Conservation (phyloP, 75 land plant genomes). For the Selaginella moellendorffii region DNA sequence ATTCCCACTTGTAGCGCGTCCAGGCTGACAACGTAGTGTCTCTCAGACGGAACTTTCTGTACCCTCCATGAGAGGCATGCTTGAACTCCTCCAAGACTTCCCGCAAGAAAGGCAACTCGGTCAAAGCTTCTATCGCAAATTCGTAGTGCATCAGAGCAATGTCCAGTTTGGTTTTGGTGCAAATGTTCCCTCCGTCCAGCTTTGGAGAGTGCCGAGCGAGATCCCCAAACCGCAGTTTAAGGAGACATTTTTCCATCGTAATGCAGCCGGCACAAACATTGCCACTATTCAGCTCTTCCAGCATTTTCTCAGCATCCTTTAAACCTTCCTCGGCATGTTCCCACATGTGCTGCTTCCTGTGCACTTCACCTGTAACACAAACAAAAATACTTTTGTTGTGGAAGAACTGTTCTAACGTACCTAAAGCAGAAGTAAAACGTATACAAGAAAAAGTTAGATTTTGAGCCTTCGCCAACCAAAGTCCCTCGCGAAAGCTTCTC, state of each 20-base stretch:
- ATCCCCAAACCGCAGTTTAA: slow-evolving; percentile 52
- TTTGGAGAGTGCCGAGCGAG: slow-evolving; percentile 20
- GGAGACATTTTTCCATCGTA: slow-evolving; percentile 23
- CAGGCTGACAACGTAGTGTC: background rate
- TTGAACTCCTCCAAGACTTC: slow-evolving; percentile 1
- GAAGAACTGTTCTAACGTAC: slow-evolving; percentile 21
- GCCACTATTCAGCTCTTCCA: slow-evolving; percentile 11
- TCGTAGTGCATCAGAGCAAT: slow-evolving; percentile 25
- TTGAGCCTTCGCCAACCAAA: slow-evolving; percentile 33
- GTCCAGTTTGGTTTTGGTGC: background rate
- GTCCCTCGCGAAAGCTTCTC: slow-evolving; percentile 40
- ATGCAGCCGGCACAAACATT: slow-evolving; percentile 38
- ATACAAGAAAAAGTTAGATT: slow-evolving; percentile 36
- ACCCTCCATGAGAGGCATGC: no score
- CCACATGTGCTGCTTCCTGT: slow-evolving; percentile 46
- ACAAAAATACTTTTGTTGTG: background rate
- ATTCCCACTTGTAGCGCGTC: background rate
- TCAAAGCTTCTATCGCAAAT: slow-evolving; percentile 13
- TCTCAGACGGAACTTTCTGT: background rate
- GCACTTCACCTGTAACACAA: slow-evolving; percentile 48
- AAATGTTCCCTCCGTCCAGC: background rate
- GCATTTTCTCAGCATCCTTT: slow-evolving; percentile 23
- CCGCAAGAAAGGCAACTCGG: background rate
- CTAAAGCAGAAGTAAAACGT: slow-evolving; percentile 48
- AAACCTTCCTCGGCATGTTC: slow-evolving; percentile 41